A percentile compares a stretch with the other conserved stretches of the same genome.
phyloP scores from a whole-genome alignment of 139 green algal species.

The Chlorella ohadii region DNA sequence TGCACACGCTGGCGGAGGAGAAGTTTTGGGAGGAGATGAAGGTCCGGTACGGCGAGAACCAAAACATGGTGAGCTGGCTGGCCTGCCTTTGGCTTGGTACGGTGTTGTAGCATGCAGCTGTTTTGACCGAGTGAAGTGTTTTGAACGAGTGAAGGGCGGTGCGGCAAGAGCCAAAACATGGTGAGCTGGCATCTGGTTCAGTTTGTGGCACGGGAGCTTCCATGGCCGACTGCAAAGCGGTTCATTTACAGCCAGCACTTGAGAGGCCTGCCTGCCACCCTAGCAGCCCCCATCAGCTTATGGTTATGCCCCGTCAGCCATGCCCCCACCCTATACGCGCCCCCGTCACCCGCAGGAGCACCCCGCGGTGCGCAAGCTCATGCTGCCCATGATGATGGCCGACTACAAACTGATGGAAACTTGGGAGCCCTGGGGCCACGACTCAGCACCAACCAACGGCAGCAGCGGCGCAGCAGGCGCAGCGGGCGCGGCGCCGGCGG shows the following conservation, averaged over 20 bases:
- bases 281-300: no score
- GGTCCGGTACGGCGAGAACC: conserved; percentile 53
- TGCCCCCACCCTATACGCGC: no score
- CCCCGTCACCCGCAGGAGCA: no score
- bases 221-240: no score
- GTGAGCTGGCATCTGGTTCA: no score
- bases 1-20: conserved; percentile 49
- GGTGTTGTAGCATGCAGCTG: no score
- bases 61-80: conserved; percentile 43
- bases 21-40: conserved; percentile 62
- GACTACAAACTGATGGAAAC: conserved; percentile 63
- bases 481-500: neutral
- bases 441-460: neutral
- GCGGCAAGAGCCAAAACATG: conserved; percentile 51
- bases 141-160: conserved; percentile 27
- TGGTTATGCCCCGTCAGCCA: no score
- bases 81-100: neutral
- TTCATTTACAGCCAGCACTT: no score
- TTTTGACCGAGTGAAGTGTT: no score
- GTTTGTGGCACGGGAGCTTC: no score
- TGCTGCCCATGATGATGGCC: conserved; percentile 55
- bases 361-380: conserved; percentile 18
- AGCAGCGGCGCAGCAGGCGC: neutral
- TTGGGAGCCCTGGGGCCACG: conserved; percentile 36
- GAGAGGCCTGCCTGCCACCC: no score